Evolutionary conservation across 768 basidiomycete genomes (phyloP).

Genomic region (Amanita exitialis): DNA sequence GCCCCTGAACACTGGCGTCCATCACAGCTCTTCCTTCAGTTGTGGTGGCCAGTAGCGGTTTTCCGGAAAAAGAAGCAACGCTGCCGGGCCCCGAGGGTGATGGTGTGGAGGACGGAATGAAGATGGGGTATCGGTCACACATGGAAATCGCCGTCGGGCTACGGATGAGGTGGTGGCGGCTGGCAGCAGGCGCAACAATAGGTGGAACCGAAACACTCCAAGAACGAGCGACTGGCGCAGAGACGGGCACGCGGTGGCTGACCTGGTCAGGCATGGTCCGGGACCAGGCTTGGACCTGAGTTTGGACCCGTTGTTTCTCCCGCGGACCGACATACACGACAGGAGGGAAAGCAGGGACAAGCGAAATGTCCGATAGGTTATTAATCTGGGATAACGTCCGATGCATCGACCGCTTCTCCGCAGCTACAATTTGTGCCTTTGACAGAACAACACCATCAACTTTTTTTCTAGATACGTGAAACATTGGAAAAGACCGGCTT

Average conservation of each 20-base stretch:
- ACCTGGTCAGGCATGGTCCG: neutral
- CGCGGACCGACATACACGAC: neutral
- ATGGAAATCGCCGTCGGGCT: neutral
- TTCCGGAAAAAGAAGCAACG: neutral
- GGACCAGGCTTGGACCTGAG: no score
- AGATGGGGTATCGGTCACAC: neutral
- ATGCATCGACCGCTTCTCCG: neutral
- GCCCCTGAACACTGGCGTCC: neutral
- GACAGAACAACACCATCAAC: neutral
- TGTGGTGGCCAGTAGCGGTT: neutral
- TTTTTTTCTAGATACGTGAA: neutral
- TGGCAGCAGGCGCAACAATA: neutral
- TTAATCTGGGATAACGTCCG: neutral
- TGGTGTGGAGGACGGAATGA: neutral
- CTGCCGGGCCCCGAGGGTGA: neutral
- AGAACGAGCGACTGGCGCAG: neutral
- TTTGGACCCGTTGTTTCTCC: neutral
- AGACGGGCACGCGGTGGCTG: neutral
- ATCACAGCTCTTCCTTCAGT: neutral
- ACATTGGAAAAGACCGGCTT: neutral
- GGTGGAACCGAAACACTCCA: neutral
- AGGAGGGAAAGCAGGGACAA: neutral
- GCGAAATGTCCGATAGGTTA: neutral
- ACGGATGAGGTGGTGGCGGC: neutral
- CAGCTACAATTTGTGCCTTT: neutral